Evolutionary conservation across 2,329 filamentous ascomycete genomes (phyloP).

Genomic region (Talaromyces marneffei): DNA sequence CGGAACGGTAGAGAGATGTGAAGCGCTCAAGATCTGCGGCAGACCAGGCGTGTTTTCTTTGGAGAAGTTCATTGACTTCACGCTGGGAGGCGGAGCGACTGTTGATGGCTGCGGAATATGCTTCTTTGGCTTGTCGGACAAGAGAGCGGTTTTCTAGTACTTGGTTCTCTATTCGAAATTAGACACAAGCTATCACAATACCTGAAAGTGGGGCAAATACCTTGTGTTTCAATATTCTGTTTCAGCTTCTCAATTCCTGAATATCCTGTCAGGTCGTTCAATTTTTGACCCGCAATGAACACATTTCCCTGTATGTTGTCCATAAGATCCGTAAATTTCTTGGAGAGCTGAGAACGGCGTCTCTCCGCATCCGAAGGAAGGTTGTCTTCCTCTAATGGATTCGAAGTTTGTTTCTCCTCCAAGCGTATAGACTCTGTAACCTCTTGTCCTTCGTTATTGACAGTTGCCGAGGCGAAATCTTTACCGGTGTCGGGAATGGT

Average conservation of each 20-base stretch:
- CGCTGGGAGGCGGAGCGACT: slow-evolving; percentile 84
- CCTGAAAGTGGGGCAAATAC: slow-evolving; percentile 34
- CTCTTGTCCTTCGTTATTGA: neutral
- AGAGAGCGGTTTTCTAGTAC: slow-evolving; percentile 52
- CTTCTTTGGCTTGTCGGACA: slow-evolving; percentile 65
- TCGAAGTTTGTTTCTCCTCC: neutral
- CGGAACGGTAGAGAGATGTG: slow-evolving; percentile 82
- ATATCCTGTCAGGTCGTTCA: slow-evolving; percentile 95
- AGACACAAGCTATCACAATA: neutral
- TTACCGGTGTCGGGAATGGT: neutral
- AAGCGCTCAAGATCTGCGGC: slow-evolving; percentile 86
- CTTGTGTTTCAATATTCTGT: slow-evolving; percentile 63
- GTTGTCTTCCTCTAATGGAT: neutral
- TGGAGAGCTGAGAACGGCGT: slow-evolving; percentile 52
- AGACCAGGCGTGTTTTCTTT: slow-evolving; percentile 89
- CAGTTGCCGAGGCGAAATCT: neutral
- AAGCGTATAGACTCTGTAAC: neutral
- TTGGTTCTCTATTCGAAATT: slow-evolving; percentile 42
- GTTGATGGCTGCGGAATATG: slow-evolving; percentile 77
- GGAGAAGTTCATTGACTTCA: slow-evolving; percentile 88
- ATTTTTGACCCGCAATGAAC: slow-evolving; percentile 74
- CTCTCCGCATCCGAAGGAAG: slow-evolving; percentile 35
- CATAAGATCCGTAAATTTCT: slow-evolving; percentile 68
- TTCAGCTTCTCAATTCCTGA: slow-evolving; percentile 84
- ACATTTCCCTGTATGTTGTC: slow-evolving; percentile 82